Percentiles rank a stretch among this genome's conserved stretches.
Conservation (phyloP, 305 asterid species). For the Fraxinus velutina region DNA sequence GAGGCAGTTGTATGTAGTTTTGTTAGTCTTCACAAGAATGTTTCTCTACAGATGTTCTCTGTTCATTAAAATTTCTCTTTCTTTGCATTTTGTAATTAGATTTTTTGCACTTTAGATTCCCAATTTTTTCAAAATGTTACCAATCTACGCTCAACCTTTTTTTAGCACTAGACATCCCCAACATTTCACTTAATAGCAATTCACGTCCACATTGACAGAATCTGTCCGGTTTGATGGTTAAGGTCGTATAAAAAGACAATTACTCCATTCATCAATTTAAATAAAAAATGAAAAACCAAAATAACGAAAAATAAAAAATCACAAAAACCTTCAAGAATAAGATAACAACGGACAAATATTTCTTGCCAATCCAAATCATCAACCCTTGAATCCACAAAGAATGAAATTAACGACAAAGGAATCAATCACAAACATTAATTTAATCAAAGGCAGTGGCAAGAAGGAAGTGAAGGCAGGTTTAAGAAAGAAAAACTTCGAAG, state of each 20-base stretch:
- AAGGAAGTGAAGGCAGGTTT: neutral
- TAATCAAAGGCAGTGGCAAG: neutral
- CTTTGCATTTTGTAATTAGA: neutral
- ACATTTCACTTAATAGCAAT: neutral
- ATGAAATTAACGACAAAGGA: neutral
- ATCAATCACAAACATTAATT: neutral
- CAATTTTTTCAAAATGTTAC: neutral
- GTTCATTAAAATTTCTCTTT: neutral
- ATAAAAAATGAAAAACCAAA: neutral
- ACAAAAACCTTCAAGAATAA: neutral
- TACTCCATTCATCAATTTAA: neutral
- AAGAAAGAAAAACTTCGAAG: neutral
- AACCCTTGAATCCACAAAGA: neutral
- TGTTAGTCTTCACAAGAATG: neutral
- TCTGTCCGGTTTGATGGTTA: neutral
- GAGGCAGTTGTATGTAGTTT: neutral
- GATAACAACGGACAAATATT: neutral
- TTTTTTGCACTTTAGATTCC: neutral
- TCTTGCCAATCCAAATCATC: neutral
- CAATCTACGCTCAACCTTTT: neutral
- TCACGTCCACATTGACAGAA: neutral
- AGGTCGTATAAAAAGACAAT: neutral
- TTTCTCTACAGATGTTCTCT: neutral
- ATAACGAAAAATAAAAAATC: neutral
- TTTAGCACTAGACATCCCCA: neutral